Evolutionary conservation across 2,329 filamentous ascomycete species (phyloP).

Genomic region (Didymella lethalis): DNA sequence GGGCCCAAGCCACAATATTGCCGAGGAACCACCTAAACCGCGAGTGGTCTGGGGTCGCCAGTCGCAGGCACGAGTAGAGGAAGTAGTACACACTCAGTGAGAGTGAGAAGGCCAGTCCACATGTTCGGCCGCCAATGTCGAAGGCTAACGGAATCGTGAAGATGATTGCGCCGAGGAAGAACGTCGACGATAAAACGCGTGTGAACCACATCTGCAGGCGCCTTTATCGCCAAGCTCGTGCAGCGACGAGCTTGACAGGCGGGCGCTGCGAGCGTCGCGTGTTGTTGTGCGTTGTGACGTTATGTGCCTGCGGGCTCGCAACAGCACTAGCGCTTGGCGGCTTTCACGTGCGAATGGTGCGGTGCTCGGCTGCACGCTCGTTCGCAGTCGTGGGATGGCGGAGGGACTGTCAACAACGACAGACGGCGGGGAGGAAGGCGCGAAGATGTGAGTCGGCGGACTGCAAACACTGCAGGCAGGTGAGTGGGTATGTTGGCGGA

Average conservation of each 20-base stretch:
- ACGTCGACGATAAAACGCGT: constrained; percentile 77
- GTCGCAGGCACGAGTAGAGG: constrained; percentile 79
- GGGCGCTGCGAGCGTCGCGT: constrained; percentile 33
- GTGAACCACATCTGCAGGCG: constrained; percentile 80
- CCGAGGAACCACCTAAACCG: constrained; percentile 76
- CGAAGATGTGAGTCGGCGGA: constrained; percentile 5
- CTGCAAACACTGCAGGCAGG: constrained; percentile 25
- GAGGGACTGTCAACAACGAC: constrained; percentile 5
- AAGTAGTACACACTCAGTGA: constrained; percentile 91
- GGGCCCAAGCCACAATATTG: constrained; percentile 73
- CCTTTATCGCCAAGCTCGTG: constrained; percentile 57
- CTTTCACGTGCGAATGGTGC: constrained; percentile 47
- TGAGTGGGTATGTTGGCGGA: constrained; percentile 25
- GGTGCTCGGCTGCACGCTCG: constrained; percentile 24
- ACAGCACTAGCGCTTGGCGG: constrained; percentile 36
- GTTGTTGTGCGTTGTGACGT: constrained; percentile 26
- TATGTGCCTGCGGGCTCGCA: constrained; percentile 12
- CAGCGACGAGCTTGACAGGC: constrained; percentile 52
- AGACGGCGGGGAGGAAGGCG: constrained; percentile 12
- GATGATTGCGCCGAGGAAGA: constrained; percentile 91
- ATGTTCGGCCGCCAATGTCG: constrained; percentile 95
- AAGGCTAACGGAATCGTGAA: constrained; percentile 97
- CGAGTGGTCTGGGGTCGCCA: constrained; percentile 81
- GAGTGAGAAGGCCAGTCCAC: constrained; percentile 91
- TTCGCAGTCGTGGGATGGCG: constrained; percentile 3